Base-by-base conservation (phyloP, 148 eudicot species). In the Silene uniflora region DNA sequence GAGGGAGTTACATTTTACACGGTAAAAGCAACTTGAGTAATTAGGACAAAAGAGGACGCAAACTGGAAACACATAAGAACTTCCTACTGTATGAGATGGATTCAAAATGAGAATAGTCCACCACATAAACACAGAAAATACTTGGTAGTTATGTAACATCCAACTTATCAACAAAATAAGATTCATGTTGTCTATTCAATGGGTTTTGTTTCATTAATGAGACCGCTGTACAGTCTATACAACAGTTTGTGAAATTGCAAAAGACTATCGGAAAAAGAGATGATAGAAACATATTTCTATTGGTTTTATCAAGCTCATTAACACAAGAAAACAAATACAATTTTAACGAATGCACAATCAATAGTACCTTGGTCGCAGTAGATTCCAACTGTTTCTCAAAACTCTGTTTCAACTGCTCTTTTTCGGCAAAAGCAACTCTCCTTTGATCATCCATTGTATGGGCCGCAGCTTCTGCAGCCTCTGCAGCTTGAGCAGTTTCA, bases 401-500 rank as follows among this genome's bases (percentile, higher is more conserved):
- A 73, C 83, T 85, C 80, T 87, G 85, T 83, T 78, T 86, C 39
- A 92, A 67, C 58, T 84, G 91, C 76, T 90, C 94, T 77, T 90
- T 85, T 79, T 90, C 93, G 18, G 85, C 86, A 88, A 84, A 86
- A 68, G 93, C 89, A 82, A 88, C 79, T 85, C 88, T 90, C 81
- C 98, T 88, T 73, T 95, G 98, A 80, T 89, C 89, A 73, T 92
- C 93, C 96, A 95, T 92, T 22, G 87, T 90, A 85, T 90, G 90
- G 87, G 98, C 98, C 62, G 98, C 98, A 84, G 93, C 86, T 64
- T 97, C 98, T 55, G 98, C 98, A 76, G 91, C 89, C 79, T 85
- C 92, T 39, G 97, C 97, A 55, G 98, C 98, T 79, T 89, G 96
- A 74, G 98, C 98, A 69, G 98, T 95, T 78, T 90, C 97, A 79